Conservation (phyloP, 23 red algal genomes). For the Pyropia haitanensis region DNA sequence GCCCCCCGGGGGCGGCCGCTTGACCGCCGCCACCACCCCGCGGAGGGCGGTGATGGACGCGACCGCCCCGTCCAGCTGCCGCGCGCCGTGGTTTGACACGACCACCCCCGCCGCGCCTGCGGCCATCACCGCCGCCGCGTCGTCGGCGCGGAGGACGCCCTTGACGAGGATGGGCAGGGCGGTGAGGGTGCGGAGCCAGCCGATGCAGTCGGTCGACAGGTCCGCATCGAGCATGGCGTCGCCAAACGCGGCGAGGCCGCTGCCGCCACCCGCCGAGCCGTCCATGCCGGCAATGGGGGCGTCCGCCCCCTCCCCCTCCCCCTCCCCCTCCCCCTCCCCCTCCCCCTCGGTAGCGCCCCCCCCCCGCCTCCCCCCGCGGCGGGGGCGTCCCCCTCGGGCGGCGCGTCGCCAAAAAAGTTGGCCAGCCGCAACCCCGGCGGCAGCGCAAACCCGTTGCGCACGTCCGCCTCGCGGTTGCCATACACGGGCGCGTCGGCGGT, state of each 20-base stretch:
- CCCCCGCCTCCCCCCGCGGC: no score
- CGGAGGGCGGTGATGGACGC: constrained; percentile 49
- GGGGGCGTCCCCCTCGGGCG: neutral
- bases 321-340: neutral
- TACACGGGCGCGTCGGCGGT: constrained; percentile 79
- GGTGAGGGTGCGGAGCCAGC: constrained; percentile 40
- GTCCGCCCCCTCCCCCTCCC: neutral
- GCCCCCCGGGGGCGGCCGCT: constrained; percentile 15
- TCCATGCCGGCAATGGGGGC: neutral
- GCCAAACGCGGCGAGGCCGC: constrained; percentile 40
- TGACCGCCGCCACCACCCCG: constrained; percentile 47
- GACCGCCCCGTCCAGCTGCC: constrained; percentile 69
- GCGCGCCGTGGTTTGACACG: constrained; percentile 82
- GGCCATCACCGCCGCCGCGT: constrained; percentile 41
- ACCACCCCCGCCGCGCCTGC: constrained; percentile 55
- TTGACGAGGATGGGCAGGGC: constrained; percentile 75
- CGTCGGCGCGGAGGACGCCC: constrained; percentile 58
- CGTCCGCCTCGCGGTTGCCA: constrained; percentile 66
- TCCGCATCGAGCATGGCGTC: constrained; percentile 45
- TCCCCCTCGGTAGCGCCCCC: neutral
- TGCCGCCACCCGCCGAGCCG: neutral
- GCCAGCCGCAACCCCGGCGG: constrained; percentile 66
- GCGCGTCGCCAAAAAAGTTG: constrained; percentile 36
- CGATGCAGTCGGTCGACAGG: constrained; percentile 44
- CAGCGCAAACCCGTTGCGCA: constrained; percentile 54